A percentile compares a stretch with the other conserved stretches of the same genome.
phyloP scores from a whole-genome alignment of 2,329 filamentous ascomycete genomes.

The Trichoderma asperellum region DNA sequence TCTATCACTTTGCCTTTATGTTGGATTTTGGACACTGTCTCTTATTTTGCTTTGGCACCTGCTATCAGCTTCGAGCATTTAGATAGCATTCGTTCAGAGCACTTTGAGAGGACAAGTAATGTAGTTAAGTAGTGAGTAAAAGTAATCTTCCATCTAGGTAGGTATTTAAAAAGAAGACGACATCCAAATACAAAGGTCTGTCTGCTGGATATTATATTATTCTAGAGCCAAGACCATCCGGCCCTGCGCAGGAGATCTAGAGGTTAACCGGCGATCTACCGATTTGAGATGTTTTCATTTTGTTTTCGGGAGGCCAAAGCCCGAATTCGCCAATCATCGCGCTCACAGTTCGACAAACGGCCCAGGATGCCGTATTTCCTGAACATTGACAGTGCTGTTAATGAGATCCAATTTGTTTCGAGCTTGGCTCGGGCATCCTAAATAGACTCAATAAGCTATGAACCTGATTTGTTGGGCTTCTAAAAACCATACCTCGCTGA shows the following conservation, averaged over 20 bases:
- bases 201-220: not conserved
- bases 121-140: not conserved
- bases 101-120: not conserved
- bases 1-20: not conserved
- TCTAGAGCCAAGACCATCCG: not conserved
- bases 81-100: not conserved
- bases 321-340: not conserved
- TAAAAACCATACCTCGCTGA: constrained; percentile 25
- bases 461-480: not conserved
- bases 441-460: constrained; percentile 21
- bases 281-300: not conserved
- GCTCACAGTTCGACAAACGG: not conserved
- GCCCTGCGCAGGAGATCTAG: not conserved
- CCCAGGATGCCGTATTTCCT: not conserved
- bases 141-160: not conserved
- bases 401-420: constrained; percentile 6
- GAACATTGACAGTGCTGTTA: not conserved
- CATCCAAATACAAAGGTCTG: too few species aligned
- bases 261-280: not conserved
- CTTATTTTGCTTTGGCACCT: not conserved
- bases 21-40: not conserved
- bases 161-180: not conserved
- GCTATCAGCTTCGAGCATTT: not conserved
- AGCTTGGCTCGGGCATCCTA: constrained; percentile 17
- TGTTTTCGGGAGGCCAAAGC: not conserved